These are phyloP conservation scores for Anthracocystis walkeri DNA, from an alignment of 1,284 basidiomycete genomes.

Conservation along the genomic window DNA sequence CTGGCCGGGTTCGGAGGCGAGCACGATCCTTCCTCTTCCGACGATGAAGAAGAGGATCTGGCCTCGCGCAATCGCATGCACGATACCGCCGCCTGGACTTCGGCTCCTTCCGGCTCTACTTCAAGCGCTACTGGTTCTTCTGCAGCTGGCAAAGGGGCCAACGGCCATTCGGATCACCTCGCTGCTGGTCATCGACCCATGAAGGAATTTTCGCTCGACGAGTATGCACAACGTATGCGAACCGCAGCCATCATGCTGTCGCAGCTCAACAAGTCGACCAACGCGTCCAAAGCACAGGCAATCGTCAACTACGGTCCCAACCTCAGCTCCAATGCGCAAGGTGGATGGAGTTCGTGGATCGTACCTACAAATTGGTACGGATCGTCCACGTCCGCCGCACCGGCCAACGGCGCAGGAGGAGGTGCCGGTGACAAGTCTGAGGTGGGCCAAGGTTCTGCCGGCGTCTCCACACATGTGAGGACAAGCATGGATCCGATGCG, in stretches of 20 bases:
- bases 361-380: slow-evolving; percentile 63
- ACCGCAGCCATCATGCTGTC: slow-evolving; percentile 98
- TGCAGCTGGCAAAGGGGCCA: slow-evolving; percentile 1
- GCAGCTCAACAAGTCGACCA: slow-evolving; percentile 78
- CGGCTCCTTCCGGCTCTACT: slow-evolving; percentile 16
- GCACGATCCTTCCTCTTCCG: slow-evolving; percentile 23
- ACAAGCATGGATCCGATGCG: slow-evolving; percentile 27
- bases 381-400: slow-evolving; percentile 8
- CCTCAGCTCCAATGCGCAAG: slow-evolving; percentile 54
- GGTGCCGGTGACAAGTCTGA: slow-evolving; percentile 51
- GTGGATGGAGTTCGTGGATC: slow-evolving; percentile 64
- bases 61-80: slow-evolving; percentile 59
- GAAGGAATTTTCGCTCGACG: slow-evolving; percentile 76
- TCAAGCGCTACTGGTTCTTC: neutral
- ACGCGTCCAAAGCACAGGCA: slow-evolving; percentile 54
- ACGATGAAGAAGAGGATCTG: slow-evolving; percentile 56
- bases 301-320: slow-evolving; percentile 56
- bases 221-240: slow-evolving; percentile 97
- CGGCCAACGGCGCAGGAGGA: slow-evolving; percentile 27
- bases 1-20: slow-evolving; percentile 63
- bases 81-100: slow-evolving; percentile 62
- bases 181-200: slow-evolving; percentile 40
- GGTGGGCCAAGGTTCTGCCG: slow-evolving; percentile 55
- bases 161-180: slow-evolving; percentile 11
- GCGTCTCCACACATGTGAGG: slow-evolving; percentile 50